A percentile compares a stretch with the other conserved stretches of the same genome.
Evolutionary conservation across 805 yeast genomes (phyloP).

Genomic region (Saturnispora halmiae): DNA sequence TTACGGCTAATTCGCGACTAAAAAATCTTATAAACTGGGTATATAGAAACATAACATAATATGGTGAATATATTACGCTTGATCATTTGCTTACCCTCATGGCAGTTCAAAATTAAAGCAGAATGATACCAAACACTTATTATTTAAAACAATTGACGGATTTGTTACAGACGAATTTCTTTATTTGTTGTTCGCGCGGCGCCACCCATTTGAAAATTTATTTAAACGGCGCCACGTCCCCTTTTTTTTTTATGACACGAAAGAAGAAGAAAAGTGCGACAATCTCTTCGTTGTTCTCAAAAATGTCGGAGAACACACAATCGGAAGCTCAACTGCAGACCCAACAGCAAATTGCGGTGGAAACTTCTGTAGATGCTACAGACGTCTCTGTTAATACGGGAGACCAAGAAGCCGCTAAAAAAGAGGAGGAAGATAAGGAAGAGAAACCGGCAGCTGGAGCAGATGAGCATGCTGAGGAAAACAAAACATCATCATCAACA

Average conservation of each 20-base stretch:
- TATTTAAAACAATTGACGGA: background rate
- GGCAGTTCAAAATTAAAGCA: background rate
- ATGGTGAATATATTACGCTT: background rate
- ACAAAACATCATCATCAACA: background rate
- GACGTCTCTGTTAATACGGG: background rate
- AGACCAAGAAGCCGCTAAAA: background rate
- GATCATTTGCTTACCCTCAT: background rate
- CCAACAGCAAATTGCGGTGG: background rate
- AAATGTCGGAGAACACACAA: conserved; percentile 3
- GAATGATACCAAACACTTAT: background rate
- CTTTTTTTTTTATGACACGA: conserved; percentile 3
- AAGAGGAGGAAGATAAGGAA: background rate
- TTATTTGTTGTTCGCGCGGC: background rate
- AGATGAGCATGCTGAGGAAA: background rate
- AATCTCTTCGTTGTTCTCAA: background rate
- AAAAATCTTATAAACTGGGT: background rate
- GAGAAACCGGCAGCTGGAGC: background rate
- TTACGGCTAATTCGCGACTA: background rate
- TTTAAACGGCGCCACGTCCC: conserved; percentile 6
- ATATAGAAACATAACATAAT: background rate
- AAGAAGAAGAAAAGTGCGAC: conserved; percentile 3
- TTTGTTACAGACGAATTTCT: background rate
- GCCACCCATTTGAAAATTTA: conserved; percentile 1
- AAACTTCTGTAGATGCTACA: background rate
- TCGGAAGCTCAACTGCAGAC: too few relatives aligned